phyloP scores from a whole-genome alignment of 345 rosid genomes.

The rapeseed (Brassica napus) region Da-Ae NC_063445.1:2004501-2005000 shows the following conservation, averaged over 20 bases:
- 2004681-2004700: no score
- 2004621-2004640: no score
- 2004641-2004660: no score
- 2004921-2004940: neutral
- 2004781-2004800: neutral
- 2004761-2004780: conserved; percentile 9
- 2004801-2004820: neutral
- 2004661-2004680: no score
- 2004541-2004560: no score
- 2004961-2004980: conserved; percentile 20
- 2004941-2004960: conserved; percentile 11
- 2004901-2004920: neutral
- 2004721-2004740: conserved; percentile 28
- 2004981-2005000: conserved; percentile 13
- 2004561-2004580: no score
- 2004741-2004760: conserved; percentile 22
- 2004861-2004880: neutral
- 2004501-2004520: no score
- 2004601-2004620: no score
- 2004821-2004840: neutral
- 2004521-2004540: no score
- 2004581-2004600: no score
- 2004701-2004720: conserved; percentile 25
- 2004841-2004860: neutral
- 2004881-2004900: neutral